A percentile compares a stretch with the other conserved stretches of the same genome.
Evolutionary conservation across 257 asterid species (phyloP).

Genomic region (Echites panduratus): DNA sequence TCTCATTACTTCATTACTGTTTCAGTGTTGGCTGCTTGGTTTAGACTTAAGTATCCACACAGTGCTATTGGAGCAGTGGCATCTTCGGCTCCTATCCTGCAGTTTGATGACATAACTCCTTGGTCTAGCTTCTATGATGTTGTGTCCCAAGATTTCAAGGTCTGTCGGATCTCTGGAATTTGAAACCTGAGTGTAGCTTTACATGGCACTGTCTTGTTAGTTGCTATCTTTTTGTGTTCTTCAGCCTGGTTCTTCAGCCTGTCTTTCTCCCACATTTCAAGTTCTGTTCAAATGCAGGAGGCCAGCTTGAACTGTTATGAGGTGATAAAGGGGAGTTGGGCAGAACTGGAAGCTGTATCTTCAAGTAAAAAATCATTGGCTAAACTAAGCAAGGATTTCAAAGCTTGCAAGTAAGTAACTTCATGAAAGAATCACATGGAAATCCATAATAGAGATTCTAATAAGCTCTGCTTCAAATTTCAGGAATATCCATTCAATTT

Average conservation of each 20-base stretch:
- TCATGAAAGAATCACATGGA: not conserved
- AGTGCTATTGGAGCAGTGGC: conserved; percentile 77
- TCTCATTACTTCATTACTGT: not conserved
- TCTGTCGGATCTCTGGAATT: conserved; percentile 1
- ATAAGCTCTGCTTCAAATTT: conserved; percentile 1
- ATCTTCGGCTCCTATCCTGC: conserved; percentile 81
- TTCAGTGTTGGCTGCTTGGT: conserved; percentile 84
- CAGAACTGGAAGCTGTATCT: conserved; percentile 43
- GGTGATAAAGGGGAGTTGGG: conserved; percentile 72
- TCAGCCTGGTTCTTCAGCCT: too few species aligned
- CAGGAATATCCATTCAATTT: conserved; percentile 40
- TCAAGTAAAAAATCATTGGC: conserved; percentile 30
- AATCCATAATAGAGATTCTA: not conserved
- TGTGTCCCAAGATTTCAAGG: conserved; percentile 81
- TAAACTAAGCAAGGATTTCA: conserved; percentile 47
- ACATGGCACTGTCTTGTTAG: not conserved
- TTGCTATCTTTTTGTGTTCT: not conserved
- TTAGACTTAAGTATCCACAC: conserved; percentile 77
- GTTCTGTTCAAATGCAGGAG: conserved; percentile 32
- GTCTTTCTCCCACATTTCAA: not conserved
- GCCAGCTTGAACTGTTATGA: conserved; percentile 58
- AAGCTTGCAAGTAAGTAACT: conserved; percentile 67
- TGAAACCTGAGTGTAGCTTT: not conserved
- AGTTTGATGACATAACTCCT: conserved; percentile 67
- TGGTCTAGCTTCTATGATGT: conserved; percentile 87